These are phyloP conservation scores for Paradendryphiella salina DNA, from an alignment of 2,329 filamentous ascomycete genomes.

Conservation along the genomic window DNA sequence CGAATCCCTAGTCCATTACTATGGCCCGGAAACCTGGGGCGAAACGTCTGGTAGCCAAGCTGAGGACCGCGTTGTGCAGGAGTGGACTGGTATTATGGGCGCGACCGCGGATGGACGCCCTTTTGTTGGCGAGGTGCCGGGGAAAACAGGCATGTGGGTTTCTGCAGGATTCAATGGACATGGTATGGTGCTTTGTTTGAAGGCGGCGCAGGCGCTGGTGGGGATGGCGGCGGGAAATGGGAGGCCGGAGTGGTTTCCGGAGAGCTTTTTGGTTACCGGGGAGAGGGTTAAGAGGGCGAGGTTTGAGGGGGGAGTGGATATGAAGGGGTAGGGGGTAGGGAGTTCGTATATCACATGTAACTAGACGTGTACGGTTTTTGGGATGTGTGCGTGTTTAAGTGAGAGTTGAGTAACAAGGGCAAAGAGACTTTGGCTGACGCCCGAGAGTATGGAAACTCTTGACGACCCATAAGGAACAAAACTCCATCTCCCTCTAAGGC, in stretches of 20 bases:
- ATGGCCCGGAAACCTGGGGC: slow-evolving; percentile 53
- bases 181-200: slow-evolving; percentile 65
- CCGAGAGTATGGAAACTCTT: no score
- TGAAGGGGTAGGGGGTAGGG: no score
- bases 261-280: slow-evolving; percentile 54
- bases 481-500: slow-evolving; percentile 2
- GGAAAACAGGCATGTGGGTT: slow-evolving; percentile 56
- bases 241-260: slow-evolving; percentile 58
- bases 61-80: slow-evolving; percentile 39
- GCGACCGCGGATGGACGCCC: slow-evolving; percentile 56
- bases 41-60: slow-evolving; percentile 22
- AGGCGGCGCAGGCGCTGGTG: slow-evolving; percentile 61
- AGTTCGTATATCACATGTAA: no score
- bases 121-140: slow-evolving; percentile 52
- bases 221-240: slow-evolving; percentile 54
- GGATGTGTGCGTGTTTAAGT: no score
- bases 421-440: no score
- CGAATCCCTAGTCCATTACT: slow-evolving; percentile 53
- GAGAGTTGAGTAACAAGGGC: no score
- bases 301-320: slow-evolving; percentile 35
- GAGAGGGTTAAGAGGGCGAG: slow-evolving; percentile 46
- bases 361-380: no score
- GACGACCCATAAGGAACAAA: no score
- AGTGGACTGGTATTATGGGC: slow-evolving; percentile 59
- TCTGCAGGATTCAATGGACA: slow-evolving; percentile 67